Percentiles rank a stretch among this genome's conserved stretches.
phyloP scores from a whole-genome alignment of 1,284 basidiomycete genomes.

The Sphagnurus paluster region DNA sequence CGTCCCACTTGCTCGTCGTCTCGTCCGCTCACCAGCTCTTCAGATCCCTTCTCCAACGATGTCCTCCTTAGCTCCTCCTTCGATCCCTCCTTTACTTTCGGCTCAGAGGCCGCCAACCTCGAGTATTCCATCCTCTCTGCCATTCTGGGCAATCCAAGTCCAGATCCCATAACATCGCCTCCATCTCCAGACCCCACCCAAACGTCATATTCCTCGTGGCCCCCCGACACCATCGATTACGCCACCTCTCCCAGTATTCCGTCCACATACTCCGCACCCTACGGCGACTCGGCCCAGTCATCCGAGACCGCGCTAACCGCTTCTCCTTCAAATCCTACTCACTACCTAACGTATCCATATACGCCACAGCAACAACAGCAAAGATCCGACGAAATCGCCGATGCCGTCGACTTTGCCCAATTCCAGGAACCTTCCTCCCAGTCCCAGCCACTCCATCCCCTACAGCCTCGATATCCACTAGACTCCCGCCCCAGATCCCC shows the following conservation, averaged over 20 bases:
- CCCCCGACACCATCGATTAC: constrained; percentile 42
- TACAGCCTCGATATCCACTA: constrained; percentile 51
- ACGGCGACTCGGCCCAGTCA: constrained; percentile 36
- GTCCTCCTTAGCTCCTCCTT: constrained; percentile 63
- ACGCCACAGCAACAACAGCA: constrained; percentile 30
- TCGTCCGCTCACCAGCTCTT: constrained; percentile 25
- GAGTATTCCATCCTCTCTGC: constrained; percentile 91
- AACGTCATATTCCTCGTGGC: constrained; percentile 42
- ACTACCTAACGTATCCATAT: constrained; percentile 49
- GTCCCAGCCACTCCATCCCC: constrained; percentile 37
- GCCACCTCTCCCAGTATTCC: constrained; percentile 40
- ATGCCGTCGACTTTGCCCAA: constrained; percentile 19
- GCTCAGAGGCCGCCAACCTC: constrained; percentile 85
- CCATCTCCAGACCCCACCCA: constrained; percentile 41
- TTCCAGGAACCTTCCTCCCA: constrained; percentile 30
- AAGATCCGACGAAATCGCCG: constrained; percentile 13
- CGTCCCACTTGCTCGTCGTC: constrained; percentile 13
- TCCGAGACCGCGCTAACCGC: constrained; percentile 21
- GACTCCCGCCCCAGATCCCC: constrained; percentile 41
- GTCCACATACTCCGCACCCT: constrained; percentile 31
- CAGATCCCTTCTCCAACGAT: constrained; percentile 54
- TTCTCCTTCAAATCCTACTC: constrained; percentile 33
- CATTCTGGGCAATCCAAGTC: constrained; percentile 81
- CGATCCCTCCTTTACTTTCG: constrained; percentile 69
- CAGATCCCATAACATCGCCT: constrained; percentile 48